Conservation (phyloP, 2,329 filamentous ascomycete species). For the Colletotrichum limetticola region DNA sequence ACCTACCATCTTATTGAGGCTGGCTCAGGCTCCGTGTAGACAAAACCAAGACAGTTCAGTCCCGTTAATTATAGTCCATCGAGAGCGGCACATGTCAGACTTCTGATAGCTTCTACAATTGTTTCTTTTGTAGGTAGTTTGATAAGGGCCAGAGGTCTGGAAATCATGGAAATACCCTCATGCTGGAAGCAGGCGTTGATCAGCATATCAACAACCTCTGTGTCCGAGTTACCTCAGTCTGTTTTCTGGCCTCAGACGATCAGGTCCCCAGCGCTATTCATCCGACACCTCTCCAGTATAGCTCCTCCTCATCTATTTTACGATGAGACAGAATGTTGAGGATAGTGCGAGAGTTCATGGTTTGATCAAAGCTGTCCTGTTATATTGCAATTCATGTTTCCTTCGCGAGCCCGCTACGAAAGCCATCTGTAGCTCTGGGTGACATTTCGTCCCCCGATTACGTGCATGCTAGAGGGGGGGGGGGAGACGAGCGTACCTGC, state of each 20-base stretch:
- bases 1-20: conserved; percentile 7
- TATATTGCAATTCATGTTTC: background rate
- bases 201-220: background rate
- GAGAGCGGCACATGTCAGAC: too few species aligned
- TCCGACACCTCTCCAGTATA: background rate
- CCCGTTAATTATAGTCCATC: too few species aligned
- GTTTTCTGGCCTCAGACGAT: background rate
- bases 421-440: background rate
- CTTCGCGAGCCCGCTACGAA: background rate
- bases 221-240: background rate
- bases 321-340: background rate
- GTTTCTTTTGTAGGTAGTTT: background rate
- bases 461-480: background rate
- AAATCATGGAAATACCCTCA: background rate
- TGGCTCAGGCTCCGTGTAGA: background rate
- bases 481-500: background rate
- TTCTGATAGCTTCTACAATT: background rate
- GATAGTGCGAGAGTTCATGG: background rate
- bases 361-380: background rate
- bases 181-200: background rate
- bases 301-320: background rate
- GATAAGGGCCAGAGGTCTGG: background rate
- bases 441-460: background rate
- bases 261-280: background rate
- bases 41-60: too few species aligned